phyloP scores from a whole-genome alignment of 495 filamentous ascomycete genomes.

The Talaromyces trachyspermus region DNA sequence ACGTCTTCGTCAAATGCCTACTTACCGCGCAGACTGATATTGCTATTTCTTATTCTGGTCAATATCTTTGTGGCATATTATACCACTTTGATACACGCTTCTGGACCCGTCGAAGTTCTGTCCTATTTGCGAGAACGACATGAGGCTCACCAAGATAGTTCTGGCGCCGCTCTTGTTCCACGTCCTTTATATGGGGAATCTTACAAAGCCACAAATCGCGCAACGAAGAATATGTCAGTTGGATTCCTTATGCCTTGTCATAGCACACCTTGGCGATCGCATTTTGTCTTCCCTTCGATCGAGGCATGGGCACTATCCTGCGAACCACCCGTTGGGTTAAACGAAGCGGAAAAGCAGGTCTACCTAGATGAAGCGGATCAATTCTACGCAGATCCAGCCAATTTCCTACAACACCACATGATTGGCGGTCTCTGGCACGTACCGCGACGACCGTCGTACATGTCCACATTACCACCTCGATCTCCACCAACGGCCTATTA shows the following conservation, averaged over 20 bases:
- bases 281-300: slow-evolving; percentile 66
- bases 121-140: slow-evolving; percentile 67
- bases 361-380: slow-evolving; percentile 88
- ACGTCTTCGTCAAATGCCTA: slow-evolving; percentile 18
- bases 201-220: background rate
- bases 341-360: slow-evolving; percentile 41
- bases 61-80: slow-evolving; percentile 71
- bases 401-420: slow-evolving; percentile 53
- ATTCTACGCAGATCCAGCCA: slow-evolving; percentile 64
- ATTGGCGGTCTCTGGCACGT: slow-evolving; percentile 31
- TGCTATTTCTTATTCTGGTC: slow-evolving; percentile 51
- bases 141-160: background rate
- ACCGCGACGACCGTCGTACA: slow-evolving; percentile 34
- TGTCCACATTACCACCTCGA: slow-evolving; percentile 1
- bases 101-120: slow-evolving; percentile 65
- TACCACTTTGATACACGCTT: slow-evolving; percentile 68
- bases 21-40: slow-evolving; percentile 43
- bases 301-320: slow-evolving; percentile 84
- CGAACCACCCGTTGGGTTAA: slow-evolving; percentile 73
- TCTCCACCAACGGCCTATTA: background rate
- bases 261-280: slow-evolving; percentile 91
- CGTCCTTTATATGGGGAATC: slow-evolving; percentile 8
- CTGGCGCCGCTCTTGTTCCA: slow-evolving; percentile 11
- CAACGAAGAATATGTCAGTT: slow-evolving; percentile 49
- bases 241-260: slow-evolving; percentile 98